phyloP scores from a whole-genome alignment of 139 green algal species.

The Coelastrella sp. region DNA sequence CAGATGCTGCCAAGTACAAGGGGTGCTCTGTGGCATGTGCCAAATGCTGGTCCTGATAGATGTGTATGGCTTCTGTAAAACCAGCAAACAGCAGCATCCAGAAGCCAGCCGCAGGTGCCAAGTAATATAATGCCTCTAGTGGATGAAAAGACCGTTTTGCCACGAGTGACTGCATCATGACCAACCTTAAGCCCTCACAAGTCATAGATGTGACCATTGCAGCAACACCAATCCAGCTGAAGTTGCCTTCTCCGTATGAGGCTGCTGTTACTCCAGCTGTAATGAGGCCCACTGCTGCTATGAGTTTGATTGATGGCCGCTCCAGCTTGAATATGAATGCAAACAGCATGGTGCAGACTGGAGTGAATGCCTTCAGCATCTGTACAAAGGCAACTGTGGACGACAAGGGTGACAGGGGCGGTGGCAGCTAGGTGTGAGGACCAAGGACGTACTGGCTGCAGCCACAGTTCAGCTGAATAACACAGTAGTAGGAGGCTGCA shows the following conservation, averaged over 20 bases:
- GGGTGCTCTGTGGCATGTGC: not conserved
- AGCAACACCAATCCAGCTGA: constrained; percentile 4
- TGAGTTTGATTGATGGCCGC: not conserved
- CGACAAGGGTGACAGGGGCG: not conserved
- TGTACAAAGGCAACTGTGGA: constrained; percentile 46
- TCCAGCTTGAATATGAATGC: constrained; percentile 23
- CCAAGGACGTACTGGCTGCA: too few relatives aligned
- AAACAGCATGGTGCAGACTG: constrained; percentile 34
- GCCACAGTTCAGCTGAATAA: too few relatives aligned
- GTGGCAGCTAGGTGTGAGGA: too few relatives aligned
- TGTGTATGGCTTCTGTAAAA: not conserved
- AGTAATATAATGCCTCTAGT: constrained; percentile 24
- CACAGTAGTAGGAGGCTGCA: too few relatives aligned
- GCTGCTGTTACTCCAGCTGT: constrained; percentile 24
- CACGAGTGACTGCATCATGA: constrained; percentile 44
- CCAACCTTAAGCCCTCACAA: constrained; percentile 24
- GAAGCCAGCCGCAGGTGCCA: constrained; percentile 19
- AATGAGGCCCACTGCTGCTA: constrained; percentile 34
- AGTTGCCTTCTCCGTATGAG: constrained; percentile 27
- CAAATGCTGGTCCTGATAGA: constrained; percentile 20
- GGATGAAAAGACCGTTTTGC: constrained; percentile 14
- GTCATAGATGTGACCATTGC: constrained; percentile 34
- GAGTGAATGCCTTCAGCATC: constrained; percentile 48
- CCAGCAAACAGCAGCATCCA: constrained; percentile 23
- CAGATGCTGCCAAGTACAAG: constrained; percentile 1